Base-by-base conservation (phyloP, 2,329 filamentous ascomycete genomes). In the Fusarium avenaceum region DNA sequence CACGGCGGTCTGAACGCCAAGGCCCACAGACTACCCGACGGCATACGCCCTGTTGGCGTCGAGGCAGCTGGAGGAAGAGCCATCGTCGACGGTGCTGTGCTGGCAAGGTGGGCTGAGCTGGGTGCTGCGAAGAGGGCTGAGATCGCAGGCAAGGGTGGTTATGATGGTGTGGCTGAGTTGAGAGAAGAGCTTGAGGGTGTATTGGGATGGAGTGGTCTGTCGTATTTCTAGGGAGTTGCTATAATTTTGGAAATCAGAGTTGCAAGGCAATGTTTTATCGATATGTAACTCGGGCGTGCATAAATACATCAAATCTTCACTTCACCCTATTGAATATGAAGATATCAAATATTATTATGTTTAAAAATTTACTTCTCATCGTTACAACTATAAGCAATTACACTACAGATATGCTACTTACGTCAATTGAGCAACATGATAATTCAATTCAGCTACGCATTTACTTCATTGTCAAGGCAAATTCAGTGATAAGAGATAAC, bases 1-100 rank as follows among this genome's bases (percentile, higher is more conserved):
- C 82, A 91, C 6, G 92, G 90, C 9, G 93, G 92, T 0, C 83
- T 97, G 49, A 98, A 98, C 78, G 91, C 93, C 3, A 89, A 92
- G 56, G 92, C 90, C 0, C 92, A 95, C 80, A 86, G 96, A 15
- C 83, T 83, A 47, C 87, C 73, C 76, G 85, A 70, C 11, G 77
- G 79, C 68, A 57, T 81, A 63, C 60, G 78, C 75, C 7, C 81
- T 8, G 78, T 86, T 0, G 86, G 84, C 15, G 86, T 89, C 2
- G 87, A 89, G 50, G 84, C 83, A 57, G 86, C 81, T 69, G 86
- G 85, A 1, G 87, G 87, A 2, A 83, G 92, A 19, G 89, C 87
- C 3, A 86, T 96, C 51, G 85, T 97, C 6, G 94, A 97, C 76
- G 94, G 93, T 0, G 86, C 85, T n/a, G 75, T 97, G 40, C 77